Base-by-base conservation (phyloP, 176 grass and related monocot species). In the Oryza australiensis region DNA sequence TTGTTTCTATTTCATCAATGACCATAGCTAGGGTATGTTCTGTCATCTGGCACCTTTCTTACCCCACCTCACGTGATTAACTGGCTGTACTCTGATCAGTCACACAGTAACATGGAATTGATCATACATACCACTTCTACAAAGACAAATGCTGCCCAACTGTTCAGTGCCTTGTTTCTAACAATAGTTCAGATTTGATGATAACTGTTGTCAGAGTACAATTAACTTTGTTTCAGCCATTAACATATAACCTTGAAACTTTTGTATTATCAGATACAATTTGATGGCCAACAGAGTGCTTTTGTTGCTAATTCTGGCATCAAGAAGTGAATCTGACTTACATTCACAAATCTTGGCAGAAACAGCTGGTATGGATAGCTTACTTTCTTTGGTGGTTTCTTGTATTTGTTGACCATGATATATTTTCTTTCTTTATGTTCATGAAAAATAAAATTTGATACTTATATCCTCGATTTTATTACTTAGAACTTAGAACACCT, bases 271-370 rank as follows among this genome's bases (percentile, higher is more conserved):
- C 86, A 98, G 95, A 85, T 98, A 98, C 73, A 98, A 98, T 86
- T 86, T 98, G 85, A 98, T 98, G 95, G 90, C 90, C 84, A 98
- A 98, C 79, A 90, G 95, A 82, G 89, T 98, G 79, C 90, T 98
- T 41, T 77, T 98, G 38, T 88, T 98, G 80, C 76, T 98, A 79
- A 91, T 89, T 86, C 83, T 98, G 90, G 81, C 92, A 84, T 93
- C 90, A 65, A 88, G 92, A 87, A 95, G 80, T 64, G 87, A 98
- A 88, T 90, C 90, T 86, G 67, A 79, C 57, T 60, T 95, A 60
- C 86, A 88, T 90, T 93, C 93, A 69, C 82, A 89, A 83, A 86
- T 95, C 76, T 65, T 98, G 15, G 90, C 74, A 43, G 76, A 98
- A 88, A 91, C 84, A 83, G 72, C 89, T 82, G 95, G 95, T 98